phyloP scores from a whole-genome alignment of 768 basidiomycete genomes.

The Boletus reticuloceps region DNA sequence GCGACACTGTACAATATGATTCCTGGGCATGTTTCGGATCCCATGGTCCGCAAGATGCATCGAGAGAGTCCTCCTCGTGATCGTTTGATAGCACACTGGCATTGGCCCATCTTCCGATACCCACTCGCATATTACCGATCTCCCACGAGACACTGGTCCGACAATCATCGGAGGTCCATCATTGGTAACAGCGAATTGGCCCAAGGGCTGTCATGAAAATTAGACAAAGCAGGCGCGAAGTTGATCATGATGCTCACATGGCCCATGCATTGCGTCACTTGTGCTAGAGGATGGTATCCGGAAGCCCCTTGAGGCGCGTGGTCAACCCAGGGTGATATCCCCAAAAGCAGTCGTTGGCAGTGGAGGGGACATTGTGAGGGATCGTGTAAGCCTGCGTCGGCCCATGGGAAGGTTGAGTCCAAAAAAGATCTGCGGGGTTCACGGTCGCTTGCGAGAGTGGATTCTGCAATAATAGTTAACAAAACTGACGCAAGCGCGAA shows the following conservation, averaged over 20 bases:
- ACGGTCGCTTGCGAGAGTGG: neutral
- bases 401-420: neutral
- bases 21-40: slow-evolving; percentile 1
- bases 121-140: slow-evolving; percentile 3
- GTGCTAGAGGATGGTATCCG: neutral
- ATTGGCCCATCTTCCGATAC: neutral
- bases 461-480: neutral
- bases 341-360: neutral
- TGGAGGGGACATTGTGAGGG: neutral
- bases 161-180: neutral
- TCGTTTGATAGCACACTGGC: neutral
- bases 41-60: slow-evolving; percentile 16
- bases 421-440: neutral
- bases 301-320: neutral
- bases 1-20: neutral
- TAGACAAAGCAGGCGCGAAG: no score
- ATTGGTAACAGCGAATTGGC: neutral
- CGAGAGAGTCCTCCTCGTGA: neutral
- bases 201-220: neutral
- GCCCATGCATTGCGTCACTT: neutral
- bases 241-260: slow-evolving; percentile 4
- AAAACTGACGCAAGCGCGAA: neutral
- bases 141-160: neutral
- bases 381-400: neutral
- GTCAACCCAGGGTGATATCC: neutral